Evolutionary conservation across 805 yeast genomes (phyloP), one percentile per base, ranked within the genome.

Genomic region (Kodamaea restingae): DNA sequence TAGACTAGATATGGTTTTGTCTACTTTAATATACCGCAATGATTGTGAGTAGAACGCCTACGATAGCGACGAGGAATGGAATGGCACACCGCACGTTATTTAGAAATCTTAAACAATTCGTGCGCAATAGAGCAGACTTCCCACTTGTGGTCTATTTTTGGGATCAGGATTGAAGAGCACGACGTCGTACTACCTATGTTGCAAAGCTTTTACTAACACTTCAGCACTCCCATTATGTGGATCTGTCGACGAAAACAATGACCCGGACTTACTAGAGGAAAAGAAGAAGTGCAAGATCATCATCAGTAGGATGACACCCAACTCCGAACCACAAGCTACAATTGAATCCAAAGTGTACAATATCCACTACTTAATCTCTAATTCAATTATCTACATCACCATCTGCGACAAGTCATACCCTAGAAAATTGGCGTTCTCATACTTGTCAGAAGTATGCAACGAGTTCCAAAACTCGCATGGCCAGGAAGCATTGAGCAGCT

Each of bases 161-260:
- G n/a, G n/a, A n/a, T n/a, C n/a, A n/a, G n/a, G n/a, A n/a, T 9
- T 21, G 24, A 9, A 9, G 8, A 21, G 24, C 24, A 21, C 24
- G 9, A 21, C 9, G 24, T 7, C 24, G 9, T 7, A 21, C 8
- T 9, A 21, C 9, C 24, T 21, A 7, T 21, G 24, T 9, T 21
- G 9, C 24, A 21, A 9, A 21, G 8, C 17, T 10, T 21, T 3
- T 25, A 33, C 21, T 18, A 20, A 35, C 32, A n/a, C 8, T 18
- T 9, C 37, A 80, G 88, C 93, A 17, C 79, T 93, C 36, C 98
- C 98, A 20, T 71, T 91, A 40, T 80, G 95, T 43, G 95, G 95
- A 5, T 84, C 96, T 2, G 90, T 87, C 9, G 98, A 91, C 56
- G 88, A 84, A 46, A 71, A 74, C 27, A 75, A 72, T 37, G 79